phyloP scores from a whole-genome alignment of 179 eudicot genomes.

The Vitellaria paradoxa region DNA sequence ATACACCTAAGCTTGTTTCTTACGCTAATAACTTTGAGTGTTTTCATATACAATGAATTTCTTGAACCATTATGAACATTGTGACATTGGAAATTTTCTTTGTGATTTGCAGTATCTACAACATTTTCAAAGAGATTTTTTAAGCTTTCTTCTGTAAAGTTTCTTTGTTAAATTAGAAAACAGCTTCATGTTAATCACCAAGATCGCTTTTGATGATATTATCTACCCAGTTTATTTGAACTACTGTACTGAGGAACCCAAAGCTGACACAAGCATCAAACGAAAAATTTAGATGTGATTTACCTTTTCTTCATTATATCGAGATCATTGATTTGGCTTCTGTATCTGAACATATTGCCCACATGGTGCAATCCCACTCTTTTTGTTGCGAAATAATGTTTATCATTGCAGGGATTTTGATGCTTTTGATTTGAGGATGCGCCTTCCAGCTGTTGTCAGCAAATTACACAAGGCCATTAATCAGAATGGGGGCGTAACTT shows the following conservation, averaged over 20 bases:
- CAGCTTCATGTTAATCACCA: not conserved
- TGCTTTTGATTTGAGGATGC: constrained; percentile 74
- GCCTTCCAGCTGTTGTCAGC: constrained; percentile 90
- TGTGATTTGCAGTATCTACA: not conserved
- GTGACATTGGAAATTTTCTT: not conserved
- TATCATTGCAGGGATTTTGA: constrained; percentile 78
- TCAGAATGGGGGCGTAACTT: constrained; percentile 77
- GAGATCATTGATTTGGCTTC: not conserved
- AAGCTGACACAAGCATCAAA: constrained; percentile 1
- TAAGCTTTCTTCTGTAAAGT: not conserved
- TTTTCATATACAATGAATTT: not conserved
- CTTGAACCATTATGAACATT: not conserved
- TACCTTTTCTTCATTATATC: not conserved
- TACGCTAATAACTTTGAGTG: not conserved
- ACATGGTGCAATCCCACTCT: not conserved
- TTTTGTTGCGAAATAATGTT: constrained; percentile 8
- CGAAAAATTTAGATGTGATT: not conserved
- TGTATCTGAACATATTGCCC: not conserved
- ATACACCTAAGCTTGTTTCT: not conserved
- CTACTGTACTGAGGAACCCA: not conserved
- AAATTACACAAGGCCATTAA: constrained; percentile 66
- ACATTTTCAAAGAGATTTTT: not conserved
- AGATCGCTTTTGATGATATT: constrained; percentile 1
- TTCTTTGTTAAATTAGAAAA: not conserved
- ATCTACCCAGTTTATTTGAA: not conserved